phyloP scores from a whole-genome alignment of 257 asterid species.

The Salvia hispanica region DNA sequence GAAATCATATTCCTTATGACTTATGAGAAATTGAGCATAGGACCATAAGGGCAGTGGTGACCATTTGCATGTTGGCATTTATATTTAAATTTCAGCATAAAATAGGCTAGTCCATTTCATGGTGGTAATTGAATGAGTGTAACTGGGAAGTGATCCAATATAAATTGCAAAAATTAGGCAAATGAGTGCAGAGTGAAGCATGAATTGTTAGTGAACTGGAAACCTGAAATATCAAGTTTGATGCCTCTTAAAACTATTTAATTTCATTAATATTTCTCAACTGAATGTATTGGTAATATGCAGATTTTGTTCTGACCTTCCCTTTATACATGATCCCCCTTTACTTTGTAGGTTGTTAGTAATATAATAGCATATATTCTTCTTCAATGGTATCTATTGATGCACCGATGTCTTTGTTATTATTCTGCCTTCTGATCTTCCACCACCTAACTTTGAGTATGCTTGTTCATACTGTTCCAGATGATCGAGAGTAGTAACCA shows the following conservation, averaged over 20 bases:
- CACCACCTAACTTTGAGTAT: neutral
- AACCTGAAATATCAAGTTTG: neutral
- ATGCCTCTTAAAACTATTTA: neutral
- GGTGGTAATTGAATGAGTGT: neutral
- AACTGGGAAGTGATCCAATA: slow-evolving; percentile 3
- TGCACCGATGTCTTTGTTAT: slow-evolving; percentile 17
- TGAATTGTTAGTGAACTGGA: neutral
- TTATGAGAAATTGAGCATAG: neutral
- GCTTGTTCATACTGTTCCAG: slow-evolving; percentile 44
- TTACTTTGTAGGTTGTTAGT: slow-evolving; percentile 13
- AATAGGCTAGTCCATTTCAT: neutral
- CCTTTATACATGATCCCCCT: neutral
- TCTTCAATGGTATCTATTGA: neutral
- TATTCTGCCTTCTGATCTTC: slow-evolving; percentile 26
- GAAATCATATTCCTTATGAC: slow-evolving; percentile 2
- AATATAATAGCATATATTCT: slow-evolving; percentile 15
- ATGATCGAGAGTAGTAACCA: slow-evolving; percentile 97
- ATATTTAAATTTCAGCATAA: neutral
- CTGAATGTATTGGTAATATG: neutral
- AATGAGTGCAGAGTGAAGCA: slow-evolving; percentile 2
- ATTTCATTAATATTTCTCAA: slow-evolving; percentile 21
- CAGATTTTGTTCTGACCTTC: neutral
- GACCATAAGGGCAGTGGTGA: slow-evolving; percentile 12
- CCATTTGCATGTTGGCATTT: slow-evolving; percentile 2
- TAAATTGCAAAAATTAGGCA: neutral